Evolutionary conservation across 257 asterid genomes (phyloP).

Genomic region (Solanum paucissectum): DNA sequence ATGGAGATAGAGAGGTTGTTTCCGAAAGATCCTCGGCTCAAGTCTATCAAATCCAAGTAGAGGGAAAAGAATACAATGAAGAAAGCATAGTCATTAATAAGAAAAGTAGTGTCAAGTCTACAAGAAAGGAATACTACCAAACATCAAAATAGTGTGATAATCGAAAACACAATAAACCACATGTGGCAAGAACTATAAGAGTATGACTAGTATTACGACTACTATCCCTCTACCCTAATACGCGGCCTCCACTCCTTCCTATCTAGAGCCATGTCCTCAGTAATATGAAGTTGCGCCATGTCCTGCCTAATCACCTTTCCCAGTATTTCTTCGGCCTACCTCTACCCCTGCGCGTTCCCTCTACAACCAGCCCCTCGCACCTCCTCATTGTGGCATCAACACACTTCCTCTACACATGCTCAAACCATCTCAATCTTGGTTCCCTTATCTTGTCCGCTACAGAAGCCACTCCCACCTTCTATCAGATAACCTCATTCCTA

Average conservation of each 20-base stretch:
- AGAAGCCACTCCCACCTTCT: background rate
- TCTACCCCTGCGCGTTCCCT: background rate
- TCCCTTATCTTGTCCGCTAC: no score
- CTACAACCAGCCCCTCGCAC: background rate
- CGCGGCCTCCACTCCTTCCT: background rate
- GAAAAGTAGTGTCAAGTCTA: background rate
- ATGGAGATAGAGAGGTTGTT: background rate
- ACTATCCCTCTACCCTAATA: background rate
- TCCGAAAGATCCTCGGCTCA: background rate
- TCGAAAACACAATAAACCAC: background rate
- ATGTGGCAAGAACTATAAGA: background rate
- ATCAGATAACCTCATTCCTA: background rate
- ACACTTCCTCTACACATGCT: background rate
- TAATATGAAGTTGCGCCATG: background rate
- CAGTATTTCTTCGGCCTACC: background rate
- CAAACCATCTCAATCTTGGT: background rate
- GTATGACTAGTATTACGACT: background rate
- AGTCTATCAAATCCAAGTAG: background rate
- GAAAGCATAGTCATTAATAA: background rate
- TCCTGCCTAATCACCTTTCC: background rate
- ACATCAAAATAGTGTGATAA: background rate
- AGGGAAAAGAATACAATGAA: background rate
- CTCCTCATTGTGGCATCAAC: background rate
- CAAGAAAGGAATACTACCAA: background rate
- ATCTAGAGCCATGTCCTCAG: background rate